phyloP scores from a whole-genome alignment of 2,329 filamentous ascomycete genomes.

The Botrytis pseudocinerea region DNA sequence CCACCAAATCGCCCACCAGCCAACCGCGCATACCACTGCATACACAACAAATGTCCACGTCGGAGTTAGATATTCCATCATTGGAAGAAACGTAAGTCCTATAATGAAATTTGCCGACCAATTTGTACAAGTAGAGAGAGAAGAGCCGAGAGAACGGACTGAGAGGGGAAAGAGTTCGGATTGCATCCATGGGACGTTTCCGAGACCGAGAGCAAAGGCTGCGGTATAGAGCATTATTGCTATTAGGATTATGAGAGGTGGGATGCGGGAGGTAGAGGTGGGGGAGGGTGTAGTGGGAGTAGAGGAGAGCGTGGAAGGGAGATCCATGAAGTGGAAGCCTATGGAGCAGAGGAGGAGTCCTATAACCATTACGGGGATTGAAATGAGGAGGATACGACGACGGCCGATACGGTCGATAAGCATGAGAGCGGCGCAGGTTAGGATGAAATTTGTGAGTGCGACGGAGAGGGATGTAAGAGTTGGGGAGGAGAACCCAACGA shows the following conservation, averaged over 20 bases:
- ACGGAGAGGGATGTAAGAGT: constrained; percentile 79
- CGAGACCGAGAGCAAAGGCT: constrained; percentile 81
- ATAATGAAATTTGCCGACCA: constrained; percentile 88
- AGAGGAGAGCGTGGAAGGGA: constrained; percentile 31
- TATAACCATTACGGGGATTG: constrained; percentile 78
- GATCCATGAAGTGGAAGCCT: constrained; percentile 64
- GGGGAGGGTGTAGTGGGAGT: constrained; percentile 17
- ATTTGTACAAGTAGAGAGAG: constrained; percentile 75
- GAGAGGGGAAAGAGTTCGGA: constrained; percentile 83
- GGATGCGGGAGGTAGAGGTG: constrained; percentile 37
- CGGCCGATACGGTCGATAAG: constrained; percentile 80
- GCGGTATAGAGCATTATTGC: constrained; percentile 84
- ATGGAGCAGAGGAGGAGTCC: constrained; percentile 71
- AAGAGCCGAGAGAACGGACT: constrained; percentile 71
- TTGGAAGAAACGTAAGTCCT: constrained; percentile 81
- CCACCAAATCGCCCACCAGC: constrained; percentile 67
- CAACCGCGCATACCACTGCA: constrained; percentile 65
- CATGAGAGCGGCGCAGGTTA: constrained; percentile 72
- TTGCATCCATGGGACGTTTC: constrained; percentile 96
- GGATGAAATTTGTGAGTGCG: constrained; percentile 78
- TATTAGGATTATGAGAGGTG: constrained; percentile 62
- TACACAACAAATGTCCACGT: constrained; percentile 82
- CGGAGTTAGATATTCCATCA: constrained; percentile 76
- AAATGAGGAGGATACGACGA: constrained; percentile 76
- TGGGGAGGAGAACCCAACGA: constrained; percentile 75